Evolutionary conservation across 805 yeast genomes (phyloP), one percentile per base, ranked within the genome.

Genomic region (Saccharomyces eubayanus): DNA sequence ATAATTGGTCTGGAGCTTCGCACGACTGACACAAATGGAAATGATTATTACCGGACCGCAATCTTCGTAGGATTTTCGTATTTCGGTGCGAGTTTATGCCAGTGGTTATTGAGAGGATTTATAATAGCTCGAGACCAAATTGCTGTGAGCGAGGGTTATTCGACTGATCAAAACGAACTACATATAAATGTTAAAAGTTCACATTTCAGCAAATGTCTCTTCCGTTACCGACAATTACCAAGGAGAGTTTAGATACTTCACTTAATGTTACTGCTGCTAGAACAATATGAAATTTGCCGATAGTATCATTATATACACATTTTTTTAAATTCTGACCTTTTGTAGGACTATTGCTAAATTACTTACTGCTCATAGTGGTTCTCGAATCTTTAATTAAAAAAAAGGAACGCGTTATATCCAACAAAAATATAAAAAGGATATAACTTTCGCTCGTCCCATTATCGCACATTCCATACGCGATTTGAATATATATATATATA

Each of bases 51-150:
- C 24, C 61, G 79, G 56, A 80, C 85, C 8, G 74, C 84, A 0
- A 73, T 83, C 0, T 84, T 83, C 63, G 78, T 83, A 21, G 89
- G 89, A 0, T 63, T 72, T n/a, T 70, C 78, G 5, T 83, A 78
- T 62, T 55, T 79, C 21, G 79, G 69, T 10, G 77, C 81, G 10
- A 75, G 80, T 1, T 29, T 73, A 1, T 53, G 65, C 21, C 64
- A 81, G 46, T 66, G 77, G 51, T 31, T 79, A 2, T 60, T 82
- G 52, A 72, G 89, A 62, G 85, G 82, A 0, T 82, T 81, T 72
- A 54, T 83, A 11, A 72, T 79, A 28, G 78, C 79, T 14, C 72
- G 88, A 58, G 81, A 80, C 57, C 57, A 53, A 28, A 48, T 64
- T 31, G 69, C 66, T 5, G 68, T 61, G 6, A 65, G 62, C n/a